phyloP scores from a whole-genome alignment of 257 asterid species.

The Solanum sitiens region DNA sequence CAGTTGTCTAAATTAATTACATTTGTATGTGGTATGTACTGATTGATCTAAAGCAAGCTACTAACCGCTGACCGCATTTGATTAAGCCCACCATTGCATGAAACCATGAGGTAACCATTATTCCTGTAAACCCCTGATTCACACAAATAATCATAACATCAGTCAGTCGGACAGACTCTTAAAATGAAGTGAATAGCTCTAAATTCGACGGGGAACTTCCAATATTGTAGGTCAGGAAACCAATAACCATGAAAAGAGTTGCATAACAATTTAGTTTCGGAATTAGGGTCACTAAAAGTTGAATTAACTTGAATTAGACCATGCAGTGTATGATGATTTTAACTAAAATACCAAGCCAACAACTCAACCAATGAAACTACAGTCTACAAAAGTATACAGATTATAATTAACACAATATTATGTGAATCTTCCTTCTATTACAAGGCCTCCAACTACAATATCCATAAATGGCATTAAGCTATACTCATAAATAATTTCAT shows the following conservation, averaged over 20 bases:
- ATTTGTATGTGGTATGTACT: background rate
- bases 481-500: background rate
- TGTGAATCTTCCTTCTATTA: background rate
- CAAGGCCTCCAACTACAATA: background rate
- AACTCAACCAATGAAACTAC: background rate
- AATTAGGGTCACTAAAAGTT: background rate
- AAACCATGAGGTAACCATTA: constrained; percentile 64
- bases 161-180: background rate
- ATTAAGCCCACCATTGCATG: constrained; percentile 79
- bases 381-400: background rate
- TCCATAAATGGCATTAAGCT: background rate
- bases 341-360: background rate
- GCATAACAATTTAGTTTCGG: background rate
- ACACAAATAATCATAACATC: background rate
- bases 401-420: background rate
- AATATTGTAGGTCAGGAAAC: background rate
- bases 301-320: background rate
- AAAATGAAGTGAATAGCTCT: background rate
- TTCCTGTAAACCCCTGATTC: constrained; percentile 46
- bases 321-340: background rate
- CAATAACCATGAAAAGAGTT: background rate
- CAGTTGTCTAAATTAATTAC: background rate
- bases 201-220: background rate
- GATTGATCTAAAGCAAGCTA: background rate
- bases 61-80: constrained; percentile 79